Base-by-base conservation (phyloP, 2,329 filamentous ascomycete genomes). In the Knoxdaviesia proteae region DNA sequence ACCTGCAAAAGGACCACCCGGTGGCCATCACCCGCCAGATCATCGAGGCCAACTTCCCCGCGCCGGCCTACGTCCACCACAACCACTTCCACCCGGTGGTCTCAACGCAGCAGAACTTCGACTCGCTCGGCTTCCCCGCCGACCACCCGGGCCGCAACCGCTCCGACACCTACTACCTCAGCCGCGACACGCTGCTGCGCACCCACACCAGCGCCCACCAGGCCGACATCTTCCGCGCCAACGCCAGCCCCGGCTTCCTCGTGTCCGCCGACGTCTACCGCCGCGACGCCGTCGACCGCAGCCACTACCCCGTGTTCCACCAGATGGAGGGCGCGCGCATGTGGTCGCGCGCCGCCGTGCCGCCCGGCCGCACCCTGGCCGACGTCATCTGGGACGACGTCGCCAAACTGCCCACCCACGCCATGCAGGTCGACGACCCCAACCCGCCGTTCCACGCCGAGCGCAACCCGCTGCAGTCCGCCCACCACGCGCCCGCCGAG, bases 131-230 rank as follows among this genome's bases (percentile, higher is more conserved):
- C 38, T 96, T 98, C 55, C 80, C 87, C 0, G 54, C 67, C 6
- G 81, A 94, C 56, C 90, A 98, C 53, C 82, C 86, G 4, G 90
- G 90, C 46, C 79, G 90, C 41, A 82, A 74, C 49, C 75, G 74
- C 50, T 88, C 83, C 9, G 90, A 98, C 61, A 96, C 90, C 1
- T 98, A 96, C 66, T 98, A 98, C 59, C 62, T 98, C 54, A 94
- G 94, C 61, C 66, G 77, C 49, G 62, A 74, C 42, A 93, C 82
- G 0, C 77, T 98, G 2, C 64, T 98, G 37, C 74, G 90, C 44
- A 98, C 90, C 1, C 90, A 98, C 58, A 96, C 88, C 3, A 90
- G 83, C 50, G 90, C 90, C 0, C 90, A 98, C 56, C 84, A 98
- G 58, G 74, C 82, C 52, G 75, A 90, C 55, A 69, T 81, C 46